Base-by-base conservation (phyloP, 768 basidiomycete genomes). In the Chalciporus pseudorubinellus region DNA sequence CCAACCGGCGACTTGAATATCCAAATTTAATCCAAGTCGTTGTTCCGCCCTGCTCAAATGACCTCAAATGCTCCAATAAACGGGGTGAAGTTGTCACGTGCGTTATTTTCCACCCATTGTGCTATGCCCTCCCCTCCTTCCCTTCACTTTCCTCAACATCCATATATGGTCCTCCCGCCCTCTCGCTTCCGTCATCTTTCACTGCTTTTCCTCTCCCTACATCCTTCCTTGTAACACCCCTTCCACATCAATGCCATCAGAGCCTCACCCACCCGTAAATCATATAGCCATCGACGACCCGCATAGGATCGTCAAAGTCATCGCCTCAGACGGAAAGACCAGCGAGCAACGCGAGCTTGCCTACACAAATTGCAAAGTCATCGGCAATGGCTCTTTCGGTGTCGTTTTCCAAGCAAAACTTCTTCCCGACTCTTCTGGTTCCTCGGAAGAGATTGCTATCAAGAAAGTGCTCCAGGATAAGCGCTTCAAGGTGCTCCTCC, bases 391-490 rank as follows among this genome's bases (percentile, higher is more conserved):
- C 71, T 95, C 93, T 52, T 99, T 99, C 65, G 97, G 97, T 61
- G 95, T 99, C 70, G 97, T 99, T 57, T 98, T 95, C 71, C 92
- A 94, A 59, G 95, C 95, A 52, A 92, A 85, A 72, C 83, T 98
- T 49, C 77, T 94, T 44, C 77, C 77, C 13, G 77, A 78, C 29
- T 74, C 78, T 8, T 73, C 78, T 39, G 81, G 83, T 64, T 82
- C 81, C 29, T 76, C 75, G 18, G 88, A 89, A 52, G 93, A 98
- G 60, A 97, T 99, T 66, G 97, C 97, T 44, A 99, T 99, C 82
- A 99, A 99, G 91, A 98, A 98, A 79, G 97, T 99, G 45, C 74
- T 99, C 56, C 97, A 99, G 79, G 97, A 99, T 77, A 99, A 99
- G 81, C 85, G 97, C 60, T 99, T 99, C 89, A 99, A 99, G 92